Percentiles rank a stretch among this genome's conserved stretches.
Evolutionary conservation across 257 asterid genomes (phyloP).

Genomic region (Solanum chiquidenum): DNA sequence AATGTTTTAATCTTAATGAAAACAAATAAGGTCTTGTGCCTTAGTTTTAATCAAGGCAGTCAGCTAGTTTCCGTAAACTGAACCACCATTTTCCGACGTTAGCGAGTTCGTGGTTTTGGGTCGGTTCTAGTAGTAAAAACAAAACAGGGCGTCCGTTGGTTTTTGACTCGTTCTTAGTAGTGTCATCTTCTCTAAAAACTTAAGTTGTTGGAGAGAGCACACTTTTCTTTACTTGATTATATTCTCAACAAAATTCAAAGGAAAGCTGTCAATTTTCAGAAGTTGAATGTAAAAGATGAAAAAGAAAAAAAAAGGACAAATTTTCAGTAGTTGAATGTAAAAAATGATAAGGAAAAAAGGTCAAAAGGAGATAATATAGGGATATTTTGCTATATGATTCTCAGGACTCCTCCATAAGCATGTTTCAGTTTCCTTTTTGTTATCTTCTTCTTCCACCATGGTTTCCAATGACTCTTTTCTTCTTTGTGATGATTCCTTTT

Average conservation of each 20-base stretch:
- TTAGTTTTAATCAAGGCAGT: no score
- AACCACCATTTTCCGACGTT: not conserved
- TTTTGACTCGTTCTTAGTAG: not conserved
- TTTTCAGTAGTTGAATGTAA: not conserved
- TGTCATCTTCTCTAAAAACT: not conserved
- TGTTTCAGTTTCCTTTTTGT: not conserved
- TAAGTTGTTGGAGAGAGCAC: not conserved
- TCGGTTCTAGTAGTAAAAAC: not conserved
- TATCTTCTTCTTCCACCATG: not conserved
- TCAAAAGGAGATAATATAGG: not conserved
- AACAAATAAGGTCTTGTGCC: no score
- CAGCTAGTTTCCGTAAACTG: not conserved
- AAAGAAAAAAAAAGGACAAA: not conserved
- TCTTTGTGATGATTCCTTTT: not conserved
- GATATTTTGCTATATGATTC: not conserved
- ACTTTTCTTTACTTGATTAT: not conserved
- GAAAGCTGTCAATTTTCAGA: not conserved
- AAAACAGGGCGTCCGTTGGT: not conserved
- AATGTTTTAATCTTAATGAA: no score
- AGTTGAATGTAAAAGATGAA: not conserved
- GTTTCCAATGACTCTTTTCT: not conserved
- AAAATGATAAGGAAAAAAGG: not conserved
- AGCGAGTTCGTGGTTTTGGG: not conserved
- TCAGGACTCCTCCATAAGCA: not conserved
- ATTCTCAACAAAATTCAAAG: not conserved